These are phyloP conservation scores for Aspergillus novofumigatus DNA, from an alignment of 2,329 filamentous ascomycete species.

Conservation along the genomic window DNA sequence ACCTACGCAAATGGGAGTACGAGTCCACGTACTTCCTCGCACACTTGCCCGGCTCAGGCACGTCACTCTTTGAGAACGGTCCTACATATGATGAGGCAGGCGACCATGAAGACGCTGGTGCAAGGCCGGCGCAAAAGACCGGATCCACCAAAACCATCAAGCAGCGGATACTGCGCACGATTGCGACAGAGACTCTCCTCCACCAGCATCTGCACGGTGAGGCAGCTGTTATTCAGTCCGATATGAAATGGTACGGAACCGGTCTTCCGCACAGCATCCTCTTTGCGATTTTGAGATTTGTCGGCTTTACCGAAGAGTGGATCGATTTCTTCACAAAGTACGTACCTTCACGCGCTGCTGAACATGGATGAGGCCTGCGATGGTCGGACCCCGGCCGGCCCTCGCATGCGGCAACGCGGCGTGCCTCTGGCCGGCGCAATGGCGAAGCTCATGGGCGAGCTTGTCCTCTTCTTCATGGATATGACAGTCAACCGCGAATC, in stretches of 20 bases:
- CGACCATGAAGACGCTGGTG: slow-evolving; percentile 10
- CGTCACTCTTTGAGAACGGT: slow-evolving; percentile 19
- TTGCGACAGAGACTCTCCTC: slow-evolving; percentile 37
- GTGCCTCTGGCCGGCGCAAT: slow-evolving; percentile 45
- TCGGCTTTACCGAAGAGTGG: slow-evolving; percentile 42
- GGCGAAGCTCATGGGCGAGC: slow-evolving; percentile 46
- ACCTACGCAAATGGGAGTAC: slow-evolving; percentile 20
- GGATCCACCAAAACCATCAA: slow-evolving; percentile 28
- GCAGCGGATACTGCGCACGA: slow-evolving; percentile 37
- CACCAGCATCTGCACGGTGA: slow-evolving; percentile 31
- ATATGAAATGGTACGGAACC: slow-evolving; percentile 43
- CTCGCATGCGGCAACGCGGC: slow-evolving; percentile 41
- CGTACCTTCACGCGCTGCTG: slow-evolving; percentile 44
- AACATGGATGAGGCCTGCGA: slow-evolving; percentile 36
- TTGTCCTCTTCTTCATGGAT: slow-evolving; percentile 47
- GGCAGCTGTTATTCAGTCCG: slow-evolving; percentile 40
- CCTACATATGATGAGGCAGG: slow-evolving; percentile 22
- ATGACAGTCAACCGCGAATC: slow-evolving; percentile 43
- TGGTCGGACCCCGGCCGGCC: slow-evolving; percentile 19
- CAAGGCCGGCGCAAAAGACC: neutral
- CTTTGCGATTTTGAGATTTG: slow-evolving; percentile 41
- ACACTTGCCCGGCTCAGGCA: slow-evolving; percentile 25
- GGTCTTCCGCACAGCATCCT: slow-evolving; percentile 44
- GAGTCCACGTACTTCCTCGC: slow-evolving; percentile 31
- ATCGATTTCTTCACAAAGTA: slow-evolving; percentile 45